These are phyloP conservation scores for Laetiporus sulphureus DNA, from an alignment of 1,284 basidiomycete species.

Conservation along the genomic window DNA sequence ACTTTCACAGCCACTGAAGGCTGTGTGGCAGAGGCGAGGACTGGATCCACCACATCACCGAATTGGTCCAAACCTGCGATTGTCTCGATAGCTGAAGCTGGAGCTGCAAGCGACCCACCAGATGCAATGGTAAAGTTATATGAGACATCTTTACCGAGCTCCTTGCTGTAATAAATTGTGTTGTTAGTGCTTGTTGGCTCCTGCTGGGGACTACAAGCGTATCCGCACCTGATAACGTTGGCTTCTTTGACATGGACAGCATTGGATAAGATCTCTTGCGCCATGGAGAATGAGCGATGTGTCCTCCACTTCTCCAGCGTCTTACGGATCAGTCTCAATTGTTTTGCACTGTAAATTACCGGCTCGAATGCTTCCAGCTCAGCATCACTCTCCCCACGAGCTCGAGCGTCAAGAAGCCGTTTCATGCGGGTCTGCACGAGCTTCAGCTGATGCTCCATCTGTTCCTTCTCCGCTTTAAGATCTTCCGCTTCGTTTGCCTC, in stretches of 20 bases:
- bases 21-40: conserved; percentile 63
- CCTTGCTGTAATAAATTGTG: conserved; percentile 49
- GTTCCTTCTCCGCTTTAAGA: conserved; percentile 81
- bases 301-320: conserved; percentile 82
- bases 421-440: conserved; percentile 80
- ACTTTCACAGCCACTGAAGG: conserved; percentile 90
- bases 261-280: conserved; percentile 80
- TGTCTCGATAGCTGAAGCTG: conserved; percentile 79
- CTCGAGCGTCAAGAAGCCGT: conserved; percentile 72
- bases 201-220: background rate
- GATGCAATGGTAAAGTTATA: conserved; percentile 92
- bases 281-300: conserved; percentile 85
- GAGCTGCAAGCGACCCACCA: conserved; percentile 74
- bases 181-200: background rate
- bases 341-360: conserved; percentile 73
- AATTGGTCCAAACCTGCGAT: conserved; percentile 88
- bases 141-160: conserved; percentile 77
- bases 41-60: conserved; percentile 84
- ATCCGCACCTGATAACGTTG: conserved; percentile 77
- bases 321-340: conserved; percentile 73
- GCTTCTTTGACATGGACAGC: conserved; percentile 92
- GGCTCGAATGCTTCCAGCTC: conserved; percentile 64
- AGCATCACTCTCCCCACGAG: conserved; percentile 65
- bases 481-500: conserved; percentile 77
- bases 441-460: conserved; percentile 84